Percentiles rank a stretch among this genome's conserved stretches.
These are phyloP conservation scores for Polygonum aviculare DNA, from an alignment of 148 eudicot species.

Conservation along the genomic window DNA sequence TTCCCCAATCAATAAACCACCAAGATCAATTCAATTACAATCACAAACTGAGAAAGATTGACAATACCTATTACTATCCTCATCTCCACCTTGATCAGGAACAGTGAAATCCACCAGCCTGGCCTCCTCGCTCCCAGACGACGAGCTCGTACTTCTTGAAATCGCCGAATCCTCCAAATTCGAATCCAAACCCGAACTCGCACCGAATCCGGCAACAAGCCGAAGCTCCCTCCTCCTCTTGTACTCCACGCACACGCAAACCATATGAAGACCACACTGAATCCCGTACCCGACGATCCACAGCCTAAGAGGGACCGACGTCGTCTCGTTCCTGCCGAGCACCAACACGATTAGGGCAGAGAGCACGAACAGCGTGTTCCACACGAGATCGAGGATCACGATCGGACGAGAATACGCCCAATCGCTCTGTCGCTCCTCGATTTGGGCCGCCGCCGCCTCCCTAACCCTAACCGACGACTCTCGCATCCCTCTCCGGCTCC, in stretches of 20 bases:
- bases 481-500: constrained; percentile 35
- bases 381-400: constrained; percentile 46
- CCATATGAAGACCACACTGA: constrained; percentile 60
- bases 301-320: constrained; percentile 39
- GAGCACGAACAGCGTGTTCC: constrained; percentile 47
- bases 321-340: constrained; percentile 21
- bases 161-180: background rate
- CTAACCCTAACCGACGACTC: constrained; percentile 58
- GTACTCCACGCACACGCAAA: constrained; percentile 52
- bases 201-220: background rate
- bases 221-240: constrained; percentile 17
- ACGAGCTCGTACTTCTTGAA: constrained; percentile 10
- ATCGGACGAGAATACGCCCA: constrained; percentile 66
- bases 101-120: constrained; percentile 6
- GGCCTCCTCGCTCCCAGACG: constrained; percentile 13
- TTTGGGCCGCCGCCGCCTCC: constrained; percentile 60
- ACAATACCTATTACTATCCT: constrained; percentile 10
- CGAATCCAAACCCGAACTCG: background rate
- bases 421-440: constrained; percentile 63
- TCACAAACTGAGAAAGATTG: background rate
- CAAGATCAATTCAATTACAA: background rate
- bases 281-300: constrained; percentile 58
- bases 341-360: constrained; percentile 25
- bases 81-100: constrained; percentile 10
- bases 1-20: background rate